Percentiles rank a stretch among this genome's conserved stretches.
Conservation (phyloP, 257 asterid species). For the Nicotiana tabacum region DNA sequence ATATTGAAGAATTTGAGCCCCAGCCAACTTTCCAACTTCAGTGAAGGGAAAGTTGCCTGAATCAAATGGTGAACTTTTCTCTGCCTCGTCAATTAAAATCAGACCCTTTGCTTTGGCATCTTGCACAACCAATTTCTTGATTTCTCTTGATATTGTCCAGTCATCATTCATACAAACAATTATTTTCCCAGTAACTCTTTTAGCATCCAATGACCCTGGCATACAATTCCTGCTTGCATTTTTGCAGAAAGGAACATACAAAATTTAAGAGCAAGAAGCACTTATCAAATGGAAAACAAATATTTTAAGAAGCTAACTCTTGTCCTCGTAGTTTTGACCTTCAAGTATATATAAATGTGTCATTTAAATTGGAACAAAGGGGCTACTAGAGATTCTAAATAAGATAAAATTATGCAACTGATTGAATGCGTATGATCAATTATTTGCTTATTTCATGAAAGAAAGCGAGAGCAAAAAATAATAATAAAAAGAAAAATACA, state of each 20-base stretch:
- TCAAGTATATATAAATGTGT: too few relatives aligned
- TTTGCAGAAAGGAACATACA: background rate
- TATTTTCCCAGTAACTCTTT: conserved; percentile 52
- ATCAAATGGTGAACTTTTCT: conserved; percentile 37
- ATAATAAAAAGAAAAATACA: background rate
- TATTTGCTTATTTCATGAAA: background rate
- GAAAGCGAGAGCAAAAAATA: background rate
- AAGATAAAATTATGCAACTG: background rate
- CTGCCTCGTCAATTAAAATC: conserved; percentile 42
- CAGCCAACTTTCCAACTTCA: conserved; percentile 36
- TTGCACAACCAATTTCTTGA: conserved; percentile 54
- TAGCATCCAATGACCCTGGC: conserved; percentile 59
- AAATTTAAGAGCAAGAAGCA: background rate
- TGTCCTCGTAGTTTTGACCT: background rate
- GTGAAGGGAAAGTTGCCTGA: conserved; percentile 59
- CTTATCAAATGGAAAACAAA: background rate
- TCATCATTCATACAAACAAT: conserved; percentile 53
- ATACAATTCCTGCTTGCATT: conserved; percentile 47
- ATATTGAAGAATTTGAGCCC: conserved; percentile 48
- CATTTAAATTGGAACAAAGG: background rate
- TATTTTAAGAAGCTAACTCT: background rate
- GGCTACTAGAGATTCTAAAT: background rate
- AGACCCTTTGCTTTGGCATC: conserved; percentile 59
- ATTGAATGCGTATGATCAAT: background rate
- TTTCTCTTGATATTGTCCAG: conserved; percentile 34